Conservation (phyloP, 106 monocot genomes). For the Posidonia australis region DNA sequence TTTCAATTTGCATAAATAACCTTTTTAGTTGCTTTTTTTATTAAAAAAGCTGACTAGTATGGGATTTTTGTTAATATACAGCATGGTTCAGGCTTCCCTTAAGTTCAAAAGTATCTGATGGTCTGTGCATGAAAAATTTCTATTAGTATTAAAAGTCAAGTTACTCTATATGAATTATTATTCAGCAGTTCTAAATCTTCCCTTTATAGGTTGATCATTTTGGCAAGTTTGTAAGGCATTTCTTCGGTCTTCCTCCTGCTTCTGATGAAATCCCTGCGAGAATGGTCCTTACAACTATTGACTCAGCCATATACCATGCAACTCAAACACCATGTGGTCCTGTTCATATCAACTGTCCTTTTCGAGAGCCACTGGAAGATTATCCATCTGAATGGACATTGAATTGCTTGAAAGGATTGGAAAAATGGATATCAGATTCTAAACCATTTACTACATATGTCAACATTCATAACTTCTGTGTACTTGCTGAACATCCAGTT, state of each 20-base stretch:
- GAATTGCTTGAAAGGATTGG: conserved; percentile 59
- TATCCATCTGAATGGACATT: conserved; percentile 36
- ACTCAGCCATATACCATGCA: conserved; percentile 61
- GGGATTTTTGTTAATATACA: too few species aligned
- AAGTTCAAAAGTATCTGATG: too few species aligned
- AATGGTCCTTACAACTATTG: conserved; percentile 86
- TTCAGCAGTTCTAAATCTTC: background rate
- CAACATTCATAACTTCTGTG: conserved; percentile 18
- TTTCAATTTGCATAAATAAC: too few species aligned
- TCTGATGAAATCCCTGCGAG: conserved; percentile 66
- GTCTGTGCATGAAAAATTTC: too few species aligned
- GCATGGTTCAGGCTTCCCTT: too few species aligned
- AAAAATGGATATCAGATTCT: conserved; percentile 47
- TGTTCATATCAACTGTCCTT: conserved; percentile 82
- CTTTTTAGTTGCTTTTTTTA: too few species aligned
- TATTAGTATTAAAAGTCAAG: too few species aligned
- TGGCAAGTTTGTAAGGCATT: conserved; percentile 70
- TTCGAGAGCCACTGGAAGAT: conserved; percentile 74
- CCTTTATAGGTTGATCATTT: conserved; percentile 78
- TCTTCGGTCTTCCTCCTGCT: conserved; percentile 73
- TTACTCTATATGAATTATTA: too few species aligned
- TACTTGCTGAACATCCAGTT: conserved; percentile 7
- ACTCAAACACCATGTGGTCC: conserved; percentile 63
- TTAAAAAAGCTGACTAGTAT: too few species aligned
- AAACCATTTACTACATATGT: conserved; percentile 75